Percentiles rank a stretch among this genome's conserved stretches.
phyloP scores from a whole-genome alignment of 495 filamentous ascomycete species.

The Penicillium coffeae region DNA sequence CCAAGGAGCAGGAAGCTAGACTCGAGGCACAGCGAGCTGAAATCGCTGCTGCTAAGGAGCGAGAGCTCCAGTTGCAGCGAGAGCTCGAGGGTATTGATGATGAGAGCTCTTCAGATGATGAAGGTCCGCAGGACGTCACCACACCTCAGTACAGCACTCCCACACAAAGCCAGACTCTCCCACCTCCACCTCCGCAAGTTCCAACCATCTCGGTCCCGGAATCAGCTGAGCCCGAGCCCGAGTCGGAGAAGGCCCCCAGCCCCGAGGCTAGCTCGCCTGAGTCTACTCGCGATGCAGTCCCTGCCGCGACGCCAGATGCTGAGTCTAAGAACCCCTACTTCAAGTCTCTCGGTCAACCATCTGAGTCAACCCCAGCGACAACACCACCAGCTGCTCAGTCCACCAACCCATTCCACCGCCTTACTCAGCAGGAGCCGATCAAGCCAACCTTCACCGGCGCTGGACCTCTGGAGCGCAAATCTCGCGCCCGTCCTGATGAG shows the following conservation, averaged over 20 bases:
- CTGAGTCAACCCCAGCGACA: constrained; percentile 13
- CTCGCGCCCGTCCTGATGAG: constrained; percentile 63
- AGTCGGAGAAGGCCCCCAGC: constrained; percentile 22
- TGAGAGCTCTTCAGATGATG: constrained; percentile 80
- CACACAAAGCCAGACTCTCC: constrained; percentile 58
- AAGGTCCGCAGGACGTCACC: constrained; percentile 75
- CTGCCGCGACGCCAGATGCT: constrained; percentile 27
- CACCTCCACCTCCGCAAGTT: constrained; percentile 33
- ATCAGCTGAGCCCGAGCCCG: constrained; percentile 38
- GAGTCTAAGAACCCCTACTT: constrained; percentile 71
- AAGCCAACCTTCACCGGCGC: constrained; percentile 35
- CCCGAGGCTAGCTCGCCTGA: constrained; percentile 24
- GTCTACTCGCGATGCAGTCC: constrained; percentile 19
- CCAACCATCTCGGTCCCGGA: constrained; percentile 21
- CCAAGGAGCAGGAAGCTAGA: constrained; percentile 83
- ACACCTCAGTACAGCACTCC: constrained; percentile 83
- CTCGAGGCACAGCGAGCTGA: constrained; percentile 85
- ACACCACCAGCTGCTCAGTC: constrained; percentile 47
- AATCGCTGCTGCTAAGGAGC: constrained; percentile 83
- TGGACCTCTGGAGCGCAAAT: constrained; percentile 42
- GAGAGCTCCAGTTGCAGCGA: constrained; percentile 80
- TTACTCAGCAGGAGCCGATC: constrained; percentile 52
- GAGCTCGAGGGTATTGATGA: constrained; percentile 82
- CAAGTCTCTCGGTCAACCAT: constrained; percentile 56
- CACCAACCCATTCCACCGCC: constrained; percentile 94